Base-by-base conservation (phyloP, 2,329 filamentous ascomycete genomes). In the Alternaria gaisen region DNA sequence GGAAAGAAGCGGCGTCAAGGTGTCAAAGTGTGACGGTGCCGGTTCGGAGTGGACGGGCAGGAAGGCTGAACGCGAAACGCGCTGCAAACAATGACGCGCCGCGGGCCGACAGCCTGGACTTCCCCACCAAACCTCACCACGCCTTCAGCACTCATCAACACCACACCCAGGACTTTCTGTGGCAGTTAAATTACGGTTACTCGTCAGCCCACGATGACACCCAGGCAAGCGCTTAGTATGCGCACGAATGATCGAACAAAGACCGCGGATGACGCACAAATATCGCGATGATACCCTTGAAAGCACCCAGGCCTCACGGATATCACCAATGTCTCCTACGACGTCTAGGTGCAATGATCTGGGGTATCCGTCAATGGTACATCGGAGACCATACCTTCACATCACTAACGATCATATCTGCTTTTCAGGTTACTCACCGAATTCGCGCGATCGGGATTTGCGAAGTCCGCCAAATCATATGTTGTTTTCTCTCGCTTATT, bases 1-100 rank as follows among this genome's bases (percentile, higher is more conserved):
- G 24, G 47, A 9, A 50, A 65, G 26, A 56, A 66, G 32, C 53
- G 53, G 26, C 52, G 46, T 51, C 53, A 65, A 51, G 65, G 67
- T 40, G 66, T 62, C 38, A 63, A 64, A 18, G 65, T 69, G 9
- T 69, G 60, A 67, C 18, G 11, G 40, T 40, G 30, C 12, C 46
- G 10, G 32, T 22, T 50, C 26, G 16, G 43, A 30, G 22, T 30
- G 14, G 22, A 3, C 6, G 24, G 43, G 42, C 12, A 24, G 18
- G 8, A 40, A 40, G 24, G 48, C 30, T 36, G 18, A 20, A 50
- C 30, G 30, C 46, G 46, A 48, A n/a, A 48, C 46, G 28, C 28
- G 28, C 28, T 30, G 28, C 1, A 30, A 0, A 30, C 22, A 20
- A 26, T 26, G 47, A 51, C 48, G 22, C 48, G 48, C 32, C 10